Evolutionary conservation across 140 eudicot species (phyloP).

Genomic region (Erigeron philadelphicus): DNA sequence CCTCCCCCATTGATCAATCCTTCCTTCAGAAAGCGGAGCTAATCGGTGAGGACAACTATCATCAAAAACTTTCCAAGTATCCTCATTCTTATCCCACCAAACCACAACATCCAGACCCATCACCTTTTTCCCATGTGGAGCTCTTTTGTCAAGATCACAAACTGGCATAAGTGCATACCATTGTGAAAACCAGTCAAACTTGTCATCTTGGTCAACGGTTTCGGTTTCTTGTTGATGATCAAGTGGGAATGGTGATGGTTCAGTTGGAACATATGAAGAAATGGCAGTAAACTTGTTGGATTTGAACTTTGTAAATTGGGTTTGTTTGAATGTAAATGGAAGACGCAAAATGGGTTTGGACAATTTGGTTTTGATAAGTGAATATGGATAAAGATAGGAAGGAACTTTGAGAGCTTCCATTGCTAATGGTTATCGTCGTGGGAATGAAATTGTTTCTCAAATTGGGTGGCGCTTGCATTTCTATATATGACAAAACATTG

Average conservation of each 20-base stretch:
- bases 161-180: constrained; percentile 16
- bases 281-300: constrained; percentile 2
- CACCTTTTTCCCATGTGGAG: constrained; percentile 13
- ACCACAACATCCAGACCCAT: constrained; percentile 23
- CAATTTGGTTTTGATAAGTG: constrained; percentile 6
- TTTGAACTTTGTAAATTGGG: not conserved
- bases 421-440: not conserved
- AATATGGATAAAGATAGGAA: not conserved
- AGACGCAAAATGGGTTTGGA: constrained; percentile 1
- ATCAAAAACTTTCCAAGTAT: constrained; percentile 71
- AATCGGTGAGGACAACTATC: constrained; percentile 71
- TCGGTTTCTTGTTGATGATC: not conserved
- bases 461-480: too few relatives aligned
- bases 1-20: constrained; percentile 79
- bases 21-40: constrained; percentile 80
- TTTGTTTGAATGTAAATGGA: not conserved
- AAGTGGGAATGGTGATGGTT: not conserved
- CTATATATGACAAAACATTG: too few relatives aligned
- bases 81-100: constrained; percentile 71
- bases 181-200: constrained; percentile 6
- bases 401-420: constrained; percentile 20
- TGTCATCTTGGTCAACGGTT: not conserved
- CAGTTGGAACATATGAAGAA: not conserved
- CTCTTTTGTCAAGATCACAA: constrained; percentile 14
- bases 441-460: not conserved